Conservation (phyloP, 225 moss, liverwort and hornwort species). For the Marchantia polymorpha region DNA sequence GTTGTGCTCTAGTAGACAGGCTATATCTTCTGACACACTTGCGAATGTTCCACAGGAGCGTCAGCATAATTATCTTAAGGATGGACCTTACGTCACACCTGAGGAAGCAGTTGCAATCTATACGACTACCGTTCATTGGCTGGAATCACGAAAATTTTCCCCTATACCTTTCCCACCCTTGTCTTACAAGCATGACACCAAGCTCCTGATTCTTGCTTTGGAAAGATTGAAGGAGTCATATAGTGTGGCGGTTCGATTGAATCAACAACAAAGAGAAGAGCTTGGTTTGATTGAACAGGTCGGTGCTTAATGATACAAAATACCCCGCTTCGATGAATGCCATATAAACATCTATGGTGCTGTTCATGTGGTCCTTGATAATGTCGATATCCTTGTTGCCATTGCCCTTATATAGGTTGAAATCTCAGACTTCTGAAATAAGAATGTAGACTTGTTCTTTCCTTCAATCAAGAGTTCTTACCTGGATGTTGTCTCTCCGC, state of each 20-base stretch:
- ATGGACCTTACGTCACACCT: slow-evolving; percentile 97
- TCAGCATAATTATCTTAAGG: slow-evolving; percentile 97
- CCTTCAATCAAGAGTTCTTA: not conserved
- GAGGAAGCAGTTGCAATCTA: slow-evolving; percentile 99
- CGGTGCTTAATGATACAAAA: not conserved
- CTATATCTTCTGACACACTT: not conserved
- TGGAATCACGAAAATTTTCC: slow-evolving; percentile 97
- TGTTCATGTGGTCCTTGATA: not conserved
- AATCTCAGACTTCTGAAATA: too few species aligned
- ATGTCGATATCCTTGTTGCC: too few species aligned
- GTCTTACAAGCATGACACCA: slow-evolving; percentile 98
- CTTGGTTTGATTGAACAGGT: slow-evolving; percentile 97
- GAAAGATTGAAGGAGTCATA: slow-evolving; percentile 98
- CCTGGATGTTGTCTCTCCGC: not conserved
- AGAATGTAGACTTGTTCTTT: too few species aligned
- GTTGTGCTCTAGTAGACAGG: not conserved
- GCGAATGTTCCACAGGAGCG: slow-evolving; percentile 53
- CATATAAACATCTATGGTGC: not conserved
- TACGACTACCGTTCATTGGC: slow-evolving; percentile 97
- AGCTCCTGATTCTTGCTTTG: slow-evolving; percentile 86
- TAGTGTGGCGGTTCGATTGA: slow-evolving; percentile 94
- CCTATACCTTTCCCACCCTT: slow-evolving; percentile 96
- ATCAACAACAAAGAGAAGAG: slow-evolving; percentile 98
- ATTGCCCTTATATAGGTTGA: too few species aligned
- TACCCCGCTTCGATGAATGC: not conserved